These are phyloP conservation scores for Lentithecium fluviatile DNA, from an alignment of 495 filamentous ascomycete genomes.

Conservation along the genomic window DNA sequence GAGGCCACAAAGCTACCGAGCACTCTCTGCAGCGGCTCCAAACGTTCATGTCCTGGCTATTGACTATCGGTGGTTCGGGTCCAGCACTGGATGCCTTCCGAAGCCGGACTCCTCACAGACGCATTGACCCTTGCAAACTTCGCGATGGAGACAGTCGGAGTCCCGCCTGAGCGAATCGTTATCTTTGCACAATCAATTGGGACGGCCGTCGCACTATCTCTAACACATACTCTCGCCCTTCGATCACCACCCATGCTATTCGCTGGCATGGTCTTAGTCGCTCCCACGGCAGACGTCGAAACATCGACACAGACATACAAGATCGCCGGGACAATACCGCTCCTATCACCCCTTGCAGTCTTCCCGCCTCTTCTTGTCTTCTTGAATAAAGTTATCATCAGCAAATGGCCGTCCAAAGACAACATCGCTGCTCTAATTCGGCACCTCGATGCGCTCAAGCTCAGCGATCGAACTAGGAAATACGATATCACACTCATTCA, in stretches of 20 bases:
- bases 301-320: slow-evolving; percentile 49
- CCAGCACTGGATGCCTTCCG: slow-evolving; percentile 33
- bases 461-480: slow-evolving; percentile 1
- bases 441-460: slow-evolving; percentile 15
- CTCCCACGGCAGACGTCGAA: slow-evolving; percentile 49
- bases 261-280: slow-evolving; percentile 39
- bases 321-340: slow-evolving; percentile 47
- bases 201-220: slow-evolving; percentile 32
- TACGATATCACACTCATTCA: slow-evolving; percentile 30
- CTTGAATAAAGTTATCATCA: slow-evolving; percentile 36
- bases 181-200: slow-evolving; percentile 38
- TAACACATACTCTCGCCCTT: slow-evolving; percentile 25
- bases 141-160: slow-evolving; percentile 44
- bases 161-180: slow-evolving; percentile 35
- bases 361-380: slow-evolving; percentile 40
- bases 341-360: slow-evolving; percentile 46
- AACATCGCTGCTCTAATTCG: slow-evolving; percentile 31
- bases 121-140: slow-evolving; percentile 61
- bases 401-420: slow-evolving; percentile 37
- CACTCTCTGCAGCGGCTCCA: slow-evolving; percentile 55
- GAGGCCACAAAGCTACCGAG: slow-evolving; percentile 61
- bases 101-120: slow-evolving; percentile 32
- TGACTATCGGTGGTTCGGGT: slow-evolving; percentile 40
- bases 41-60: slow-evolving; percentile 60
- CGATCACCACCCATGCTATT: slow-evolving; percentile 26